Conservation (phyloP, 2,329 filamentous ascomycete species). For the Cladorrhinum sp. region DNA sequence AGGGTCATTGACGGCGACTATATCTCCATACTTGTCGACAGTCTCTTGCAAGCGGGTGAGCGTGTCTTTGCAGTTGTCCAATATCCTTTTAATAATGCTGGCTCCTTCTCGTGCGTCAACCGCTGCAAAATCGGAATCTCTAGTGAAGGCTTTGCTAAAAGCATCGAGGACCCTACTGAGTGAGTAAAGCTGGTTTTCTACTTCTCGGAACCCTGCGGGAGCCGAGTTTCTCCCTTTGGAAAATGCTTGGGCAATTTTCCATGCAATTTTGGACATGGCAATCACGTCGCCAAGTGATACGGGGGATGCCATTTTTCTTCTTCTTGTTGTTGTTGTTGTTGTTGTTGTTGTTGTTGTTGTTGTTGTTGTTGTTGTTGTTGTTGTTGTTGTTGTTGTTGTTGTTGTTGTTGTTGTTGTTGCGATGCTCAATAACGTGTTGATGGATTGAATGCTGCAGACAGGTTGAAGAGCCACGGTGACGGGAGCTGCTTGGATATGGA, state of each 20-base stretch:
- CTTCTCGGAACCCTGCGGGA: conserved; percentile 31
- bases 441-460: too few species aligned
- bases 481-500: too few species aligned
- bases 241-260: conserved; percentile 29
- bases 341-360: too few species aligned
- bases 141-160: conserved; percentile 11
- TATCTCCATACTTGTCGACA: conserved; percentile 11
- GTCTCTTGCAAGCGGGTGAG: conserved; percentile 17
- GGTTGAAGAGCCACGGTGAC: too few species aligned
- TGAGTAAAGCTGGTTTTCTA: conserved; percentile 32
- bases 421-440: too few species aligned
- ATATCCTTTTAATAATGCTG: not conserved
- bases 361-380: too few species aligned
- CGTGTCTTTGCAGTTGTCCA: conserved; percentile 15
- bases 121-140: not conserved
- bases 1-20: not conserved
- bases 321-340: too few species aligned
- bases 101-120: not conserved
- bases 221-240: conserved; percentile 32
- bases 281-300: conserved; percentile 32
- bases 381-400: too few species aligned
- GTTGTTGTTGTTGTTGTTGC: too few species aligned
- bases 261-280: conserved; percentile 31
- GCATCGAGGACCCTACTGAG: conserved; percentile 30
- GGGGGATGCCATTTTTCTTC: conserved; percentile 30